These are phyloP conservation scores for Termitomyces sp. DNA, from an alignment of 768 basidiomycete species.

Conservation along the genomic window DNA sequence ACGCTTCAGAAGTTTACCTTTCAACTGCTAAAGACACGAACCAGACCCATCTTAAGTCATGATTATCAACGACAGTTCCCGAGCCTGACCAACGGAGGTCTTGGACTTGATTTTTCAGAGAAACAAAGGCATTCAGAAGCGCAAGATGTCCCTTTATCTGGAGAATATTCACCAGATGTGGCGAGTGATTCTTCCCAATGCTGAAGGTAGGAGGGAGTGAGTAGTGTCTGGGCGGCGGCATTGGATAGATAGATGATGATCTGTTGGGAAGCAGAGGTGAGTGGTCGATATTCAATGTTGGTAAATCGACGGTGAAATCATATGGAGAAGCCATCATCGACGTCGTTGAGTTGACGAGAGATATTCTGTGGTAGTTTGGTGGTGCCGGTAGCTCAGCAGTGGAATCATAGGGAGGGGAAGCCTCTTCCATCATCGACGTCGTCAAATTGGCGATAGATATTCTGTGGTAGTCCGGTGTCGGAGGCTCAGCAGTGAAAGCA, in stretches of 20 bases:
- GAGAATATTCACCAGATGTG: conserved; percentile 6
- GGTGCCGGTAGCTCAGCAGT: neutral
- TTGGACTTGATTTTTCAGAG: neutral
- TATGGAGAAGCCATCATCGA: too few relatives aligned
- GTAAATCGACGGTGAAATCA: too few relatives aligned
- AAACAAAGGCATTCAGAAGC: conserved; percentile 7
- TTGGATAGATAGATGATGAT: neutral
- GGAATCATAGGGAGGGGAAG: neutral
- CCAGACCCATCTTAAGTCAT: conserved; percentile 15
- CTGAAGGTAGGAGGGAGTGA: conserved; percentile 7
- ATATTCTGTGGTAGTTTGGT: too few relatives aligned
- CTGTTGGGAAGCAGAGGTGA: neutral
- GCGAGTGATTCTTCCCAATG: conserved; percentile 6
- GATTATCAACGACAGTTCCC: neutral
- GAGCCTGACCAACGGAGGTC: neutral
- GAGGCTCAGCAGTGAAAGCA: too few relatives aligned
- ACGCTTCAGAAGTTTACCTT: neutral
- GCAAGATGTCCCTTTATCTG: conserved; percentile 15
- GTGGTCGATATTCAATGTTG: too few relatives aligned
- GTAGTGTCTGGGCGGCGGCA: neutral
- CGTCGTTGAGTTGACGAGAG: too few relatives aligned
- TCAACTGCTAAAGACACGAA: conserved; percentile 15
- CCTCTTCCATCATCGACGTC: neutral
- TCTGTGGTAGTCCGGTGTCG: too few relatives aligned
- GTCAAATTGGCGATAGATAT: neutral